Evolutionary conservation across 2,329 filamentous ascomycete species (phyloP), one percentile per base, ranked within the genome.

Genomic region (Alternaria ventricosa): DNA sequence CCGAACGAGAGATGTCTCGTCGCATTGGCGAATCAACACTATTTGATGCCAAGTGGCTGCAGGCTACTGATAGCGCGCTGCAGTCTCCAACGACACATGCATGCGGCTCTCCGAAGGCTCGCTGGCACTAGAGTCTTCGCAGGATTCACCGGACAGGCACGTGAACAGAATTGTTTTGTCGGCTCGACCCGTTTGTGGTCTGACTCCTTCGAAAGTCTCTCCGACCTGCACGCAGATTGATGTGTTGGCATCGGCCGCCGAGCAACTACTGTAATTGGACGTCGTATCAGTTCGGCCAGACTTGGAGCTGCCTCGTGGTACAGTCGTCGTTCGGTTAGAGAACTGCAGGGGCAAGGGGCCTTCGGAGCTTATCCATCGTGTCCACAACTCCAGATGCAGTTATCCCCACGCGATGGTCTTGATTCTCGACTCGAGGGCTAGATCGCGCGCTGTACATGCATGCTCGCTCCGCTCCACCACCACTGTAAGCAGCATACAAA

Each of bases 21-120:
- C 13, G 41, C 28, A 6, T 49, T 63, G 47, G 61, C 74, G 65
- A 76, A 77, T 77, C 71, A 76, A 43, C 63, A 73, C 69, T 61
- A 72, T 74, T 69, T 65, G 54, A 60, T 60, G 58, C 53, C 43
- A 54, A 44, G 54, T 55, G 57, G 66, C 64, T 70, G 67, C 70
- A 66, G 59, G 53, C 47, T 60, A 53, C 54, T 44, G 58, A 63
- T 71, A 71, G 69, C 66, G 66, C 53, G 50, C 63, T 67, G 65
- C 60, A 53, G n/a, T 57, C 23, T 55, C 36, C 50, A 59, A 70
- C 69, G 57, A 71, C 67, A 69, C 33, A 54, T 50, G 25, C 15
- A 30, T 64, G 61, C 57, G 66, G 60, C 67, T 67, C 60, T 47
- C 51, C 43, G 44, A 56, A 28, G 30, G 56, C 25, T 44, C 33